Conservation (phyloP, 1,139 yeast genomes). For the Saccharomyces hybrid region DNA sequence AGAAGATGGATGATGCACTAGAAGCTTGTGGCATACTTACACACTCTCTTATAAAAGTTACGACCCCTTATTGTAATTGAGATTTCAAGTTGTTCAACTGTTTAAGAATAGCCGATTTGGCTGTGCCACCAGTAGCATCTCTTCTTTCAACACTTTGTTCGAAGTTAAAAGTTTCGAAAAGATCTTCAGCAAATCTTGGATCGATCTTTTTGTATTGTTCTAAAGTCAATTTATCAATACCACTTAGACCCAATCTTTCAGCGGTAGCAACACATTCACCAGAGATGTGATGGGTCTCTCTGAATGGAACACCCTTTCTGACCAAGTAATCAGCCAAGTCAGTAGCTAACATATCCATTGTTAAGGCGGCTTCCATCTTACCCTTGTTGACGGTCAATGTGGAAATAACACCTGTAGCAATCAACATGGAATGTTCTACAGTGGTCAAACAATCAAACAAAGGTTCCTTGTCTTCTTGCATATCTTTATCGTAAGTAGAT, state of each 20-base stretch:
- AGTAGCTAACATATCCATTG: slow-evolving; percentile 98
- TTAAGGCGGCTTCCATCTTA: slow-evolving; percentile 77
- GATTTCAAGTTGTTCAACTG: slow-evolving; percentile 50
- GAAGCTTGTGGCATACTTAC: not conserved
- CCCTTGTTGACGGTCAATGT: slow-evolving; percentile 66
- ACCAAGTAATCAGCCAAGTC: slow-evolving; percentile 96
- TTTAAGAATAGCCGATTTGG: slow-evolving; percentile 74
- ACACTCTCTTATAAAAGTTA: not conserved
- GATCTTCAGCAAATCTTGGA: slow-evolving; percentile 70
- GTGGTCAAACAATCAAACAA: slow-evolving; percentile 84
- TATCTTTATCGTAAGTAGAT: slow-evolving; percentile 93
- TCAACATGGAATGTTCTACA: slow-evolving; percentile 84
- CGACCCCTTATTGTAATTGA: slow-evolving; percentile 20
- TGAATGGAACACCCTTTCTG: slow-evolving; percentile 95
- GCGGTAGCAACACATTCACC: slow-evolving; percentile 94
- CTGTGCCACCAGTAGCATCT: slow-evolving; percentile 94
- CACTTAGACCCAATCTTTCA: slow-evolving; percentile 65
- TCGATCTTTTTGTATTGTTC: slow-evolving; percentile 78
- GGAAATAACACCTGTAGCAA: slow-evolving; percentile 93
- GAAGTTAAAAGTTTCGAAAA: slow-evolving; percentile 74
- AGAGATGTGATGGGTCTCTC: slow-evolving; percentile 97
- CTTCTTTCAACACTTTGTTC: slow-evolving; percentile 95
- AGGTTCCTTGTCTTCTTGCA: slow-evolving; percentile 99
- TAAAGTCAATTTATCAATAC: slow-evolving; percentile 71
- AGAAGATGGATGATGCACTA: not conserved